phyloP scores from a whole-genome alignment of 2,329 filamentous ascomycete genomes.

The Trichoderma koningii region DNA sequence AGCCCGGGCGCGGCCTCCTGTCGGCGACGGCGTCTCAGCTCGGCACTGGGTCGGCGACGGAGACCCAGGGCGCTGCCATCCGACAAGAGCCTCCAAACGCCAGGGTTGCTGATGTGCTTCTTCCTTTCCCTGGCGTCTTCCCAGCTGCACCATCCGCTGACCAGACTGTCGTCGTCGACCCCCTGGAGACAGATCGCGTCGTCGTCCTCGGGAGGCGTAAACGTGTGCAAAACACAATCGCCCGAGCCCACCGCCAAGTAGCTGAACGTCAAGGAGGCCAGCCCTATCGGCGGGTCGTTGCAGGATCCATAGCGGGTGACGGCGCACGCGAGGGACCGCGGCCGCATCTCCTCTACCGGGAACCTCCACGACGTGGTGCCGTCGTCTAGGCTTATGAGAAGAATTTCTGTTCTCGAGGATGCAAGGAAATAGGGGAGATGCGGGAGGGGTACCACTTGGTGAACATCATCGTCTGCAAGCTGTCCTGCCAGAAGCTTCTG shows the following conservation, averaged over 20 bases:
- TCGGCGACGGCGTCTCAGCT: conserved; percentile 27
- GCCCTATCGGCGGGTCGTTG: conserved; percentile 56
- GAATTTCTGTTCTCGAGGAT: conserved; percentile 58
- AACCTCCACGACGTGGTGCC: conserved; percentile 62
- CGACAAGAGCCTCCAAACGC: conserved; percentile 64
- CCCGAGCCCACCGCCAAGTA: conserved; percentile 62
- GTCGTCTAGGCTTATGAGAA: conserved; percentile 54
- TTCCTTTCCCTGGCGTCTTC: conserved; percentile 52
- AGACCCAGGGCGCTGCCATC: conserved; percentile 66
- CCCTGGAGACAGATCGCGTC: conserved; percentile 60
- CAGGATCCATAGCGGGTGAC: conserved; percentile 49
- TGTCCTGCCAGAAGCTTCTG: conserved; percentile 46
- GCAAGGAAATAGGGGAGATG: conserved; percentile 62
- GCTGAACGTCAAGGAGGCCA: conserved; percentile 64
- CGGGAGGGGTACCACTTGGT: conserved; percentile 60
- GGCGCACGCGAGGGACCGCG: conserved; percentile 62
- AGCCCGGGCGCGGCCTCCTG: conserved; percentile 31
- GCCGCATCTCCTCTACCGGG: conserved; percentile 57
- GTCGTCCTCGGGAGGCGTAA: conserved; percentile 54
- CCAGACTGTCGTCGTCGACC: conserved; percentile 39
- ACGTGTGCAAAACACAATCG: conserved; percentile 66
- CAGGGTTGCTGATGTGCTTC: conserved; percentile 61
- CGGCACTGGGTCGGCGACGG: conserved; percentile 46
- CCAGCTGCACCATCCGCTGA: conserved; percentile 53
- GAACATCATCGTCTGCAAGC: conserved; percentile 51